Base-by-base conservation (phyloP, 139 green algal species). In the Chlorella vulgaris region DNA sequence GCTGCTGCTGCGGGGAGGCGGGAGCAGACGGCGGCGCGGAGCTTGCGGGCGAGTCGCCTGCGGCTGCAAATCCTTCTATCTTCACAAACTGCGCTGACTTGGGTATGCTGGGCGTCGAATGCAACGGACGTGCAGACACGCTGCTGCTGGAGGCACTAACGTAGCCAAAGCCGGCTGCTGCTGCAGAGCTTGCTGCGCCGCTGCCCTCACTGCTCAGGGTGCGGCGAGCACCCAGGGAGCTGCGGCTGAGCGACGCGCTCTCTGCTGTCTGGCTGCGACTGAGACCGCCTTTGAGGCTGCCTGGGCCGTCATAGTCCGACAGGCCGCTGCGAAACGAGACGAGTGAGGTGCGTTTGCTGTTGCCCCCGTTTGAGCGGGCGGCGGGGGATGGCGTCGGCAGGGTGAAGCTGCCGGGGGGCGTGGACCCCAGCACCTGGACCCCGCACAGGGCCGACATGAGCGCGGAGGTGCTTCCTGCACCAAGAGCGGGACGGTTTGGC, bases 41-140 rank as follows among this genome's bases (percentile, higher is more conserved):
- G 4, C 36, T 4, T 28, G 22, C 31, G 18, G 40, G 70, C 21
- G 39, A 51, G 40, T 38, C 7, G 28, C 29, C 77, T 1, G 29
- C 26, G 2, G 55, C 58, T 35, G 66, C 47, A 51, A 86, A 86
- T 15, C 82, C 82, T 53, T 86, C 82, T 3, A 83, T 55, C 58
- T 83, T 83, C 42, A 86, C 82, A 36, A 81, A 86, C 24, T 75
- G 63, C 22, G 42, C 76, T 2, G 74, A 83, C 60, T 86, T 82
- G 78, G 74, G 81, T 42, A 86, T 76, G 74, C 22, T 68, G 40
- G 18, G 15, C n/a, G 39, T 50, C 53, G 51, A 31, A 18, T 68
- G 65, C 65, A 82, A 29, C 71, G 70, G 70, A 2, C 47, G 70
- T 18, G 51, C 69, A 4, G 5, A 7, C 8, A 5, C 6, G 63